A percentile compares a stretch with the other conserved stretches of the same genome.
These are phyloP conservation scores for Mycena chlorophos DNA, from an alignment of 768 basidiomycete genomes.

Conservation along the genomic window DNA sequence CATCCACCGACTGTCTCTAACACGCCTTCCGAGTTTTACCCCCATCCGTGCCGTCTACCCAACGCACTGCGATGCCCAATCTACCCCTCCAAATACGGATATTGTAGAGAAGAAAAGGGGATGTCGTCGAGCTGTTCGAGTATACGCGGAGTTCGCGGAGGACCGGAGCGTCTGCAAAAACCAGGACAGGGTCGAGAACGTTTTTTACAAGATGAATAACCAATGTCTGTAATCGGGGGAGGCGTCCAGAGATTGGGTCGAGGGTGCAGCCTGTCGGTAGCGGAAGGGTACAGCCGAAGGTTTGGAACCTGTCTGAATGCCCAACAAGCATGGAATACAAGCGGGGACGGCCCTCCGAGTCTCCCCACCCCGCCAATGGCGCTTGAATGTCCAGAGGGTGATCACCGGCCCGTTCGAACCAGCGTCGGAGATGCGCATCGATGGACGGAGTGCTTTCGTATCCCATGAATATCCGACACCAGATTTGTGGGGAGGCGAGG, in stretches of 20 bases:
- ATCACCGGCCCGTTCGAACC: background rate
- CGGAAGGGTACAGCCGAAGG: background rate
- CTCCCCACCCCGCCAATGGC: background rate
- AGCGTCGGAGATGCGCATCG: background rate
- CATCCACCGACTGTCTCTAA: too few species aligned
- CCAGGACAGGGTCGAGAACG: background rate
- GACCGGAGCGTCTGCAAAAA: background rate
- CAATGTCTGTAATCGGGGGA: background rate
- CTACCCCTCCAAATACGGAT: too few species aligned
- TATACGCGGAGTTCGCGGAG: background rate
- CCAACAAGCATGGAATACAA: background rate
- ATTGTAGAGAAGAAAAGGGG: too few species aligned
- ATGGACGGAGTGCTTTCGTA: background rate
- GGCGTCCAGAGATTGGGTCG: background rate
- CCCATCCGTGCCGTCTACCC: too few species aligned
- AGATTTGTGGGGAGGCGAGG: slow-evolving; percentile 1
- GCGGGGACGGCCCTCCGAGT: background rate
- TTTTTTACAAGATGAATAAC: background rate
- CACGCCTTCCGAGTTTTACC: too few species aligned
- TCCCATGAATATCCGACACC: background rate
- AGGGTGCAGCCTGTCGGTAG: background rate
- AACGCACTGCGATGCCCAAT: too few species aligned
- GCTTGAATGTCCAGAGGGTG: background rate
- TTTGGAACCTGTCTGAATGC: background rate
- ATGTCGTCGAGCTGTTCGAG: background rate